These are phyloP conservation scores for Amylostereum areolatum DNA, from an alignment of 1,284 basidiomycete species.

Conservation along the genomic window DNA sequence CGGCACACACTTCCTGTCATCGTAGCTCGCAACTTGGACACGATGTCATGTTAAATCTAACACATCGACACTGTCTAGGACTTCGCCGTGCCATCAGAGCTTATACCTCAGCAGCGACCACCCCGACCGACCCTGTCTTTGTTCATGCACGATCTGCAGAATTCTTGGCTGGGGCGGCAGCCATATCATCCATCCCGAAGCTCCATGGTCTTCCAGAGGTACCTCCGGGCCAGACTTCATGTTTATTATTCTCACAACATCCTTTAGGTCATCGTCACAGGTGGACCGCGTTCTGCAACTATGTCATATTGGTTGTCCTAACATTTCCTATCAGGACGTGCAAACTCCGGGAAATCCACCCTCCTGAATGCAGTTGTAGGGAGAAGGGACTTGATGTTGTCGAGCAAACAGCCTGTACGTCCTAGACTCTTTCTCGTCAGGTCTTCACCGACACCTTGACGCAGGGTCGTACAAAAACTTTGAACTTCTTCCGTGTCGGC, in stretches of 20 bases:
- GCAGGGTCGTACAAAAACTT: slow-evolving; percentile 61
- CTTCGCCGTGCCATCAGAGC: no score
- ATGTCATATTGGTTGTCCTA: neutral
- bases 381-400: slow-evolving; percentile 48
- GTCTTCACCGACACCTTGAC: neutral
- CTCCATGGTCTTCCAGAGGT: slow-evolving; percentile 49
- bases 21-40: no score
- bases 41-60: no score
- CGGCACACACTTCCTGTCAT: no score
- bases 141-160: slow-evolving; percentile 31
- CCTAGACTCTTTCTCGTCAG: neutral
- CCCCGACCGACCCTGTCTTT: slow-evolving; percentile 19
- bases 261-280: slow-evolving; percentile 31
- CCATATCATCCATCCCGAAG: slow-evolving; percentile 33
- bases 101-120: no score
- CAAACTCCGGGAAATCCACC: slow-evolving; percentile 72
- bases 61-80: no score
- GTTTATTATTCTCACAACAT: slow-evolving; percentile 22
- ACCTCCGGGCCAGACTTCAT: neutral
- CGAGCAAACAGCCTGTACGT: slow-evolving; percentile 60
- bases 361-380: slow-evolving; percentile 64
- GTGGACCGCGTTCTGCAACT: slow-evolving; percentile 11
- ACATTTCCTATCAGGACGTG: slow-evolving; percentile 27
- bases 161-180: slow-evolving; percentile 39
- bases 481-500: slow-evolving; percentile 69